phyloP scores from a whole-genome alignment of 805 yeast genomes.

The Ogataea paradorogensis region DNA sequence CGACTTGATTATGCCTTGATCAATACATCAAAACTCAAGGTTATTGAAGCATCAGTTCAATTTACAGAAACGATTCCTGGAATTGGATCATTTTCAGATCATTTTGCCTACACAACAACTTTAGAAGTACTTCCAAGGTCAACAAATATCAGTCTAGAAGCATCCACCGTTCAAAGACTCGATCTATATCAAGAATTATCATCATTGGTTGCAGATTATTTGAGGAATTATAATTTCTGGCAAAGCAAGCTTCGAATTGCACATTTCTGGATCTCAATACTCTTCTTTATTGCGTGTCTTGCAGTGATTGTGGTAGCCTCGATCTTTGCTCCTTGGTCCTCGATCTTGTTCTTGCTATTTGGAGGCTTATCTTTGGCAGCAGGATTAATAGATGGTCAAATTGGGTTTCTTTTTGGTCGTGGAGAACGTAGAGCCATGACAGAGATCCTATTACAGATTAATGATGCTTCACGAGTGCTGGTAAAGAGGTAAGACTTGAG shows the following conservation, averaged over 20 bases:
- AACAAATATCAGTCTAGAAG: background rate
- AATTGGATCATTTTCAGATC: constrained; percentile 84
- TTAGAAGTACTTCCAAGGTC: constrained; percentile 31
- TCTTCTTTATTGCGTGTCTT: constrained; percentile 49
- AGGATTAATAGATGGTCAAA: constrained; percentile 72
- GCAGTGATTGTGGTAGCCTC: constrained; percentile 62
- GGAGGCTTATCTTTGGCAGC: constrained; percentile 56
- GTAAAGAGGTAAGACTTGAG: constrained; percentile 1
- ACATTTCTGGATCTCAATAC: constrained; percentile 60
- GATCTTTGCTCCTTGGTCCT: constrained; percentile 51
- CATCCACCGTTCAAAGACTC: constrained; percentile 14
- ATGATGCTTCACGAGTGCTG: constrained; percentile 22
- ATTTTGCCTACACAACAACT: constrained; percentile 71
- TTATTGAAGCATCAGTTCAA: constrained; percentile 62
- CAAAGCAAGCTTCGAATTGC: constrained; percentile 63
- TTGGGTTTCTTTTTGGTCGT: constrained; percentile 76
- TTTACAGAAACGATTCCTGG: constrained; percentile 68
- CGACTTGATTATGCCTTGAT: constrained; percentile 87
- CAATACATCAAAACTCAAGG: constrained; percentile 51
- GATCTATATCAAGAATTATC: constrained; percentile 50
- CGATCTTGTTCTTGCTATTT: constrained; percentile 61
- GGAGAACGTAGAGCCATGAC: constrained; percentile 73
- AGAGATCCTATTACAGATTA: constrained; percentile 73
- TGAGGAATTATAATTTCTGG: constrained; percentile 46
- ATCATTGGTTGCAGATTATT: constrained; percentile 44